These are phyloP conservation scores for Alopecurus myosuroides DNA, from an alignment of 176 grass and related monocot species.

Conservation along the genomic window DNA sequence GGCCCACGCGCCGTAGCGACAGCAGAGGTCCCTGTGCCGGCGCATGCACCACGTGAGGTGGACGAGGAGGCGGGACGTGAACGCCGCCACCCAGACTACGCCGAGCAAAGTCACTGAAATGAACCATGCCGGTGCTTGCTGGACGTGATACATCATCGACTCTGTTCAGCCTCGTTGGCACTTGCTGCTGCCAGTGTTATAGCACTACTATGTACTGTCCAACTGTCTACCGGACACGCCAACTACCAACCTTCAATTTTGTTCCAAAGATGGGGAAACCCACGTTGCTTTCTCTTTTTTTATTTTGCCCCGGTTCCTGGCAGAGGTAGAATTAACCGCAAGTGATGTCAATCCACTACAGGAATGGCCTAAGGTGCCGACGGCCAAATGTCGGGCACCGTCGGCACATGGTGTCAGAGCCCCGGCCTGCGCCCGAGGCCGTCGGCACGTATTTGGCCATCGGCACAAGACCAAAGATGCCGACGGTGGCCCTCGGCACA, in stretches of 20 bases:
- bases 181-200: neutral
- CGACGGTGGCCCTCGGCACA: no score
- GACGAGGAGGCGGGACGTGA: neutral
- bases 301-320: neutral
- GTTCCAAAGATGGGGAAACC: neutral
- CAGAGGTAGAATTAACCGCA: no score
- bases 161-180: neutral
- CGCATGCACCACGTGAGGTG: neutral
- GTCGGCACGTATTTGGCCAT: no score
- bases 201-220: neutral
- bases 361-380: no score
- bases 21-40: constrained; percentile 7
- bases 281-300: neutral
- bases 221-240: neutral
- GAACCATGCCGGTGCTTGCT: neutral
- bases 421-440: no score
- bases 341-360: no score
- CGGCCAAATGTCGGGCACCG: no score
- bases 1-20: constrained; percentile 33
- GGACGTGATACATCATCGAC: neutral
- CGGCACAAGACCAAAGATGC: no score
- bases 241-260: neutral
- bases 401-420: no score
- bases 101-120: neutral
- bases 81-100: neutral